Evolutionary conservation across 1,284 basidiomycete genomes (phyloP).

Genomic region (Sporisorium sorghi): DNA sequence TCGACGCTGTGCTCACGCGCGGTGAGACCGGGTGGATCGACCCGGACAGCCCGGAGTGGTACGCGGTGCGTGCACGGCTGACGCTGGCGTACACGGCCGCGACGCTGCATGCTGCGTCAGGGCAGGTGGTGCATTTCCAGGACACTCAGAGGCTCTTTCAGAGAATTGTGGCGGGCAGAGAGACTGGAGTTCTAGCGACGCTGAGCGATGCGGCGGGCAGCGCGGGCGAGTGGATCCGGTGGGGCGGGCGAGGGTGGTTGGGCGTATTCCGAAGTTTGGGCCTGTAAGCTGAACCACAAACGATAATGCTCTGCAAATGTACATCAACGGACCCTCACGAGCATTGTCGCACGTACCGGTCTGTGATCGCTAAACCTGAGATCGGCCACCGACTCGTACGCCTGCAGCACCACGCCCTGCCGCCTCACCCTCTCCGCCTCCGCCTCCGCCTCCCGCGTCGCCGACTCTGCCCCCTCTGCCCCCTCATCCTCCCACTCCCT

Average conservation of each 20-base stretch:
- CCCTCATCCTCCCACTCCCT: conserved; percentile 40
- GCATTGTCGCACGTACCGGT: conserved; percentile 43
- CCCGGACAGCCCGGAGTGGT: conserved; percentile 35
- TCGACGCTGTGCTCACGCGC: conserved; percentile 12
- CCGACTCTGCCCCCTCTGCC: not conserved
- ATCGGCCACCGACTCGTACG: conserved; percentile 30
- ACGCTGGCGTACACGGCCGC: conserved; percentile 22
- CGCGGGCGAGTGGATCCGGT: conserved; percentile 22
- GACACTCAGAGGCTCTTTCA: conserved; percentile 19
- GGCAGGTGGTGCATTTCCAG: not conserved
- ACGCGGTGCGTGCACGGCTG: conserved; percentile 21
- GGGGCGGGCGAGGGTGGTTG: conserved; percentile 48
- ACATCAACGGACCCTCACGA: conserved; percentile 34
- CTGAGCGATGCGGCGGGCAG: not conserved
- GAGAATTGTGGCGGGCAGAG: conserved; percentile 13
- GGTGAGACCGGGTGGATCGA: conserved; percentile 18
- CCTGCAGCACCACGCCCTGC: conserved; percentile 34
- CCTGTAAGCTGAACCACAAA: conserved; percentile 4
- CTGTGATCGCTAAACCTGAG: conserved; percentile 52
- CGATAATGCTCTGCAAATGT: not conserved
- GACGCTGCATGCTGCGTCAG: conserved; percentile 26
- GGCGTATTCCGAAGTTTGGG: conserved; percentile 36
- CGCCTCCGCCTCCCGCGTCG: conserved; percentile 3
- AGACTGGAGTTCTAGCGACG: conserved; percentile 16
- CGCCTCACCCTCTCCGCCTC: conserved; percentile 6